These are phyloP conservation scores for Eucalyptus shirleyi DNA, from an alignment of 345 rosid genomes.

Conservation along the genomic window DNA sequence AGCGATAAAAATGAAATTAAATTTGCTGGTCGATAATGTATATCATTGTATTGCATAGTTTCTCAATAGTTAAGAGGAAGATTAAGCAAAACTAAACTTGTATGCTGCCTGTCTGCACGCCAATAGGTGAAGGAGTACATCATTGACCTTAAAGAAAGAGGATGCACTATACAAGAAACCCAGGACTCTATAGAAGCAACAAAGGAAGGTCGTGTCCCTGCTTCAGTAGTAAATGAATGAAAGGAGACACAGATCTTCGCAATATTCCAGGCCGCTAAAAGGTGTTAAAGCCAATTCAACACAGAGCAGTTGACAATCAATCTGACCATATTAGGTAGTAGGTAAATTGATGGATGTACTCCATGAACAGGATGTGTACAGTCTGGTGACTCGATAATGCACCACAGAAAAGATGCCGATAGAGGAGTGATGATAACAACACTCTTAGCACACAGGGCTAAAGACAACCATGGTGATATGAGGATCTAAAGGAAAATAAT, in stretches of 20 bases:
- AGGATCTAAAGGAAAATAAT: background rate
- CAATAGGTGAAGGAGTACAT: background rate
- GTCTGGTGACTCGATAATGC: background rate
- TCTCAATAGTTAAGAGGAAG: background rate
- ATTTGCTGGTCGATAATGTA: background rate
- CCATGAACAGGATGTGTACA: background rate
- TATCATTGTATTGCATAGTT: background rate
- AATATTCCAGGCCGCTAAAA: background rate
- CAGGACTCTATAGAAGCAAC: background rate
- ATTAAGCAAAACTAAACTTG: background rate
- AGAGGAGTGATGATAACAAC: background rate
- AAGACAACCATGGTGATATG: background rate
- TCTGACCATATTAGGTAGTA: background rate
- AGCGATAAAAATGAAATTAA: background rate
- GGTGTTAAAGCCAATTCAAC: background rate
- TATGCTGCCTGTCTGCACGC: background rate
- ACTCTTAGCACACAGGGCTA: background rate
- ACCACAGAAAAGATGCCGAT: background rate
- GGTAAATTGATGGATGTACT: background rate
- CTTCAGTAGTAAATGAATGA: background rate
- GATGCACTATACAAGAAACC: background rate
- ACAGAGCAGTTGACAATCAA: background rate
- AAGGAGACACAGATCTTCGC: background rate
- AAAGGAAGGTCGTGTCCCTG: background rate
- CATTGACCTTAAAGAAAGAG: background rate